Evolutionary conservation across 1,284 basidiomycete genomes (phyloP).

Genomic region (Hortiboletus rubellus): DNA sequence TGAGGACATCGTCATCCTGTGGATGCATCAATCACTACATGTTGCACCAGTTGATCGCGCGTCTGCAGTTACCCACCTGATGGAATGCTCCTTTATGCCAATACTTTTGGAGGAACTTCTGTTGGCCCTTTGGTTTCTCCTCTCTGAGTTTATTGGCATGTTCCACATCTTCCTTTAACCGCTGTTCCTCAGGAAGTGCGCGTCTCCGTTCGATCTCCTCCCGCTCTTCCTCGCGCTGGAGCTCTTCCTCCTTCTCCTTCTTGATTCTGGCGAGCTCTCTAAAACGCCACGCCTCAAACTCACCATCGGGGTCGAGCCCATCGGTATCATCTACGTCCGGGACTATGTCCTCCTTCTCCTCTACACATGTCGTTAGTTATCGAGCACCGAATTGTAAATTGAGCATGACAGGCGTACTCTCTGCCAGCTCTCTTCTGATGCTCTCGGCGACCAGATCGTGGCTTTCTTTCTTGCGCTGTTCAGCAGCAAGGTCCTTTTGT

Average conservation of each 20-base stretch:
- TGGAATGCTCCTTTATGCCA: slow-evolving; percentile 99
- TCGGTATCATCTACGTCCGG: slow-evolving; percentile 96
- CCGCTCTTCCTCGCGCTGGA: slow-evolving; percentile 76
- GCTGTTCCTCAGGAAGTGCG: slow-evolving; percentile 89
- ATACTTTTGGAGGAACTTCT: slow-evolving; percentile 96
- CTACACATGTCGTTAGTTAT: slow-evolving; percentile 41
- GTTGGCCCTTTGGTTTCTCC: slow-evolving; percentile 84
- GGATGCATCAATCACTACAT: slow-evolving; percentile 15
- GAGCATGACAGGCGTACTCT: slow-evolving; percentile 55
- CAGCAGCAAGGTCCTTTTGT: slow-evolving; percentile 65
- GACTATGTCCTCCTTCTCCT: slow-evolving; percentile 80
- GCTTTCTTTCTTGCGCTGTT: slow-evolving; percentile 75
- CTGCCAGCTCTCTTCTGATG: slow-evolving; percentile 79
- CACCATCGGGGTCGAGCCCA: slow-evolving; percentile 83
- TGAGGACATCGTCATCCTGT: slow-evolving; percentile 88
- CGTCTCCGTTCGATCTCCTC: slow-evolving; percentile 90
- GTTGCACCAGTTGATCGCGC: not conserved
- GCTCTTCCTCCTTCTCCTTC: slow-evolving; percentile 84
- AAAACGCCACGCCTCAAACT: slow-evolving; percentile 96
- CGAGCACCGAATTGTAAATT: not conserved
- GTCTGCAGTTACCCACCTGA: slow-evolving; percentile 55
- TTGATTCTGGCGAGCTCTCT: slow-evolving; percentile 91
- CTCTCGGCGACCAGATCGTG: slow-evolving; percentile 87
- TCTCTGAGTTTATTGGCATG: slow-evolving; percentile 77
- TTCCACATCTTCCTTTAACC: slow-evolving; percentile 88